Evolutionary conservation across 352 stramenopile species (phyloP), one percentile per base, ranked within the genome.

Genomic region (Phytophthora macrochlamydospora): DNA sequence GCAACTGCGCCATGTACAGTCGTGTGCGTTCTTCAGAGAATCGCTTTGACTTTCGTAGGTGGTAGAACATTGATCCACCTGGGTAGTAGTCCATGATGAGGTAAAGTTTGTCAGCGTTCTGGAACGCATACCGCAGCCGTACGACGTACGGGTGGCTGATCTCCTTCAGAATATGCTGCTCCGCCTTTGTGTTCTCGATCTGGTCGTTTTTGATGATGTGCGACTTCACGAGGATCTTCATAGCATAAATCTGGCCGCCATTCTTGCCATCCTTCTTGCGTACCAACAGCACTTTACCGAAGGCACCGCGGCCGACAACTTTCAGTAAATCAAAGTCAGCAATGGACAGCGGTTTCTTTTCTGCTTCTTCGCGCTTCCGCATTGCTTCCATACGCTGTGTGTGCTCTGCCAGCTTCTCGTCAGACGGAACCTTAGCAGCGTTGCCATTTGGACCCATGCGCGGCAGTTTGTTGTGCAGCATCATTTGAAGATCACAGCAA

Each of bases 11-110:
- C 84, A 95, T 95, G 68, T 97, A 97, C 48, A 97, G 52, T 29
- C 88, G 74, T 30, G 89, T 95, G 1, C 89, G 85, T 7, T 95
- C 87, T 64, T 97, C 90, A 13, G 87, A 65, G 56, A 97, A 96
- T 2, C 89, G 76, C 62, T 96, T 96, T 0, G 87, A 95, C 59
- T 95, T 95, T 56, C 87, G 85, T 50, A 97, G 38, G 42, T 96
- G 89, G 65, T 95, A 94, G 69, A 95, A 97, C 85, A 97, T 93
- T 1, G 87, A 95, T 2, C 90, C 90, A 32, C 90, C 90, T 4
- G 90, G 91, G 60, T 98, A 97, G 71, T 98, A 99, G 60, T 99
- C 94, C 86, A 98, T 98, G 51, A 98, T 93, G 55, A 99, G 73
- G 66, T 99, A 99, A 7, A 99, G 69, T 46, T 95, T 95, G 48